A percentile compares a stretch with the other conserved stretches of the same genome.
Conservation (phyloP, 164 flowering plant genomes). For the Aristolochia fimbriata region DNA sequence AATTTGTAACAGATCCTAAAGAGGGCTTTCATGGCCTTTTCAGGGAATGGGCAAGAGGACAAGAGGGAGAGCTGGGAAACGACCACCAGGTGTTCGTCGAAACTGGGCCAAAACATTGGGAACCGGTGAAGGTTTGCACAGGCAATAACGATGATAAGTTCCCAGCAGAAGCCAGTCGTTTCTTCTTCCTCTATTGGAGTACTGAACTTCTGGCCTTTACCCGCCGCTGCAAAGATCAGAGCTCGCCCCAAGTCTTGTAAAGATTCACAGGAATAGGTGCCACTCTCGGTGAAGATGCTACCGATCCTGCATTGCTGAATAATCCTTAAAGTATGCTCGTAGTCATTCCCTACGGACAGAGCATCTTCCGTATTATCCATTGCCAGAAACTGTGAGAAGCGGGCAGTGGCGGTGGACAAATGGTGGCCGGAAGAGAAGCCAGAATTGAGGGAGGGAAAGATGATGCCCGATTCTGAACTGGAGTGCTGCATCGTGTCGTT, state of each 20-base stretch:
- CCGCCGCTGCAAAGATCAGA: conserved; percentile 77
- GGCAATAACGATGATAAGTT: conserved; percentile 38
- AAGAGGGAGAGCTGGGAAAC: conserved; percentile 76
- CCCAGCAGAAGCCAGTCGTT: conserved; percentile 78
- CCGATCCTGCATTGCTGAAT: conserved; percentile 77
- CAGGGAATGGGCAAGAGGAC: conserved; percentile 80
- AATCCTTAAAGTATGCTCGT: conserved; percentile 67
- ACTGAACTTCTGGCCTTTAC: conserved; percentile 86
- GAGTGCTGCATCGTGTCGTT: conserved; percentile 15
- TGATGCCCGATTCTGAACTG: conserved; percentile 32
- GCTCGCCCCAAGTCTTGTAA: conserved; percentile 66
- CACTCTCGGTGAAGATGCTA: conserved; percentile 49
- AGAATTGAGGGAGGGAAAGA: conserved; percentile 21
- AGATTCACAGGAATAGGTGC: conserved; percentile 43
- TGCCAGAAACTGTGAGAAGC: conserved; percentile 62
- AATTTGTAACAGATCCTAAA: conserved; percentile 47
- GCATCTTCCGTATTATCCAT: conserved; percentile 60
- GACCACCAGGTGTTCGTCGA: conserved; percentile 50
- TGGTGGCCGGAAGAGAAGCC: conserved; percentile 15
- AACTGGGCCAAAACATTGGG: conserved; percentile 56
- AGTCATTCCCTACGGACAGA: conserved; percentile 44
- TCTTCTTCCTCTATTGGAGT: conserved; percentile 85
- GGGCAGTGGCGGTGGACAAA: conserved; percentile 29
- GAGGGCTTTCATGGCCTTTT: conserved; percentile 54
- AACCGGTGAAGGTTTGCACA: conserved; percentile 47